These are phyloP conservation scores for Populus tremula DNA, from an alignment of 345 rosid species.

Conservation along the genomic window DNA sequence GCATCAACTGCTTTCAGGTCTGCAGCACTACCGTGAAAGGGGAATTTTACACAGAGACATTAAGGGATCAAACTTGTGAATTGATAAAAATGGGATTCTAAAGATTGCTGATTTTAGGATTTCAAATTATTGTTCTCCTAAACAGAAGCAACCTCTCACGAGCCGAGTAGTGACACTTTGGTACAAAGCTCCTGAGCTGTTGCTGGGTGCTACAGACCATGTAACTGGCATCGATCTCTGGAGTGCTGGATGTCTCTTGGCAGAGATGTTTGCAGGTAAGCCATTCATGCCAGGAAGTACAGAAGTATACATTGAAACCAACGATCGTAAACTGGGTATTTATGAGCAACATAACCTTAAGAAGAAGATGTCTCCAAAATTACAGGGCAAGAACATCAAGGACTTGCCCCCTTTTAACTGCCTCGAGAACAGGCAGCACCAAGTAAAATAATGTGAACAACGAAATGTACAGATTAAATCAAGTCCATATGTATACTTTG, in stretches of 20 bases:
- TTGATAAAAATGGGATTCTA: conserved; percentile 49
- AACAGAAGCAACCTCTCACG: conserved; percentile 44
- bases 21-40: conserved; percentile 58
- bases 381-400: conserved; percentile 20
- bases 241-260: conserved; percentile 71
- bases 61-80: conserved; percentile 61
- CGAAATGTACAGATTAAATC: conserved; percentile 33
- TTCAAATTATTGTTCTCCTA: conserved; percentile 44
- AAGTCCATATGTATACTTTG: conserved; percentile 41
- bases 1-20: conserved; percentile 58
- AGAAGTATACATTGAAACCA: conserved; percentile 35
- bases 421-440: conserved; percentile 14
- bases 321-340: neutral
- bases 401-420: conserved; percentile 42
- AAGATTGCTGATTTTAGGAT: conserved; percentile 68
- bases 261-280: conserved; percentile 55
- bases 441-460: conserved; percentile 15
- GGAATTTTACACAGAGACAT: conserved; percentile 60
- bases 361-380: conserved; percentile 22
- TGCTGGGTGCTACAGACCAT: conserved; percentile 53
- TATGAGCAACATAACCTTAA: neutral
- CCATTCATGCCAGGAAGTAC: conserved; percentile 63
- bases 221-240: conserved; percentile 65
- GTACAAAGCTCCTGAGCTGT: no score
- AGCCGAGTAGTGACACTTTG: conserved; percentile 58